Evolutionary conservation across 2,329 filamentous ascomycete genomes (phyloP).

Genomic region (Polytolypa hystricis): DNA sequence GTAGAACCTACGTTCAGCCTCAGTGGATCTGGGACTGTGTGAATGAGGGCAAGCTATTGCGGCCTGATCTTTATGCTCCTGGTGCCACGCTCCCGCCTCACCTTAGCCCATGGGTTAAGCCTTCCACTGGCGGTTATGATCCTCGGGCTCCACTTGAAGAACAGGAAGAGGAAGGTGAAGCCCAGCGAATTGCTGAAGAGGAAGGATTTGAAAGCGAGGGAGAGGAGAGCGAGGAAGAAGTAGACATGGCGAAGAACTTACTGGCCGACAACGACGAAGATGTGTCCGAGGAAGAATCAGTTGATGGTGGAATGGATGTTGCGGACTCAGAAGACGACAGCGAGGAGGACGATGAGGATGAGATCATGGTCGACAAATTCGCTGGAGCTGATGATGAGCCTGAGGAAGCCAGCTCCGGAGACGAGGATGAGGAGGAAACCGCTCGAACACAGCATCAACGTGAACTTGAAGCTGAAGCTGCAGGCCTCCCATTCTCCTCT

Average conservation of each 20-base stretch:
- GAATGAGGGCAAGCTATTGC: constrained; percentile 81
- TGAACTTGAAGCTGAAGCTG: constrained; percentile 86
- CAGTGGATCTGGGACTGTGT: constrained; percentile 98
- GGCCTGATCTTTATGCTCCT: constrained; percentile 78
- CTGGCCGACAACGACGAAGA: constrained; percentile 30
- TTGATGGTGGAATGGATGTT: constrained; percentile 41
- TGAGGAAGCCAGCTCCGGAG: constrained; percentile 36
- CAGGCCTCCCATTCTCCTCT: constrained; percentile 46
- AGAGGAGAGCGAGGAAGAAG: constrained; percentile 30
- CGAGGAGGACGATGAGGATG: constrained; percentile 37
- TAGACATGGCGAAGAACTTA: constrained; percentile 26
- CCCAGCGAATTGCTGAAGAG: constrained; percentile 55
- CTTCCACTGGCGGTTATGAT: constrained; percentile 78
- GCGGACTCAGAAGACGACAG: constrained; percentile 36
- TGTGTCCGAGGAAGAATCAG: constrained; percentile 32
- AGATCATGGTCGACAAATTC: constrained; percentile 33
- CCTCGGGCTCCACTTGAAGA: constrained; percentile 75
- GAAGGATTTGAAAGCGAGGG: constrained; percentile 41
- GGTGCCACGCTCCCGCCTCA: constrained; percentile 86
- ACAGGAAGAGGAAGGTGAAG: constrained; percentile 79
- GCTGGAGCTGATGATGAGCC: constrained; percentile 46
- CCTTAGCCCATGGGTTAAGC: constrained; percentile 89
- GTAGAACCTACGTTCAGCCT: constrained; percentile 84
- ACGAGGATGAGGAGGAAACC: constrained; percentile 50
- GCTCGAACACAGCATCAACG: constrained; percentile 63